Conservation (phyloP, 2,329 filamentous ascomycete genomes). For the Zymoseptoria ardabiliae region DNA sequence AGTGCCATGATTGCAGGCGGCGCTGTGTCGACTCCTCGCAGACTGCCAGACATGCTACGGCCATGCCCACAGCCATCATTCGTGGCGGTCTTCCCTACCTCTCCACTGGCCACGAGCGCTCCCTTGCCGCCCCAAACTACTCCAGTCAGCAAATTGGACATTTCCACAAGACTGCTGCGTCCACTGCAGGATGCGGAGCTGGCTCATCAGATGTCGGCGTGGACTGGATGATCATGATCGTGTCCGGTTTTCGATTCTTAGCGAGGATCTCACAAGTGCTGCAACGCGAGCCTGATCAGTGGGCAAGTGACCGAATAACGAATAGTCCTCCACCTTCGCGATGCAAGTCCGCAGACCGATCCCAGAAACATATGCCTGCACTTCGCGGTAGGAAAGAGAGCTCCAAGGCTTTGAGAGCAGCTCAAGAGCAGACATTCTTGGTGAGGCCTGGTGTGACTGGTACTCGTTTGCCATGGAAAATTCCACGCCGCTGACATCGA, state of each 20-base stretch:
- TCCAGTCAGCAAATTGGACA: neutral
- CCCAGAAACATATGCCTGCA: neutral
- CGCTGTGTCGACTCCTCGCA: neutral
- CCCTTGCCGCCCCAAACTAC: neutral
- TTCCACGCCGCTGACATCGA: neutral
- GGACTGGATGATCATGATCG: no score
- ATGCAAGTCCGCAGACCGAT: neutral
- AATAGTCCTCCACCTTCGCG: neutral
- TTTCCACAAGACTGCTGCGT: no score
- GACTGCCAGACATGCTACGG: neutral
- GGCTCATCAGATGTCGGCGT: no score
- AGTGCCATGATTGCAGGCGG: no score
- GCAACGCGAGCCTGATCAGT: neutral
- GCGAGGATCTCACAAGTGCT: neutral
- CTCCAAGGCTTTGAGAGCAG: neutral
- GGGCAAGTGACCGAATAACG: neutral
- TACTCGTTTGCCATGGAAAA: neutral
- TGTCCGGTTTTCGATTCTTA: no score
- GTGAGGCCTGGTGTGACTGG: neutral
- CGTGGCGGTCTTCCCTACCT: neutral
- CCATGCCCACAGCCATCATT: neutral
- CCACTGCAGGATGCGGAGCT: no score
- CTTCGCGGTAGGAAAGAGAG: neutral
- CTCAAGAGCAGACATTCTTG: neutral
- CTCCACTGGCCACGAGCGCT: neutral